These are phyloP conservation scores for Pulveroboletus sp. DNA, from an alignment of 768 basidiomycete genomes.

Conservation along the genomic window DNA sequence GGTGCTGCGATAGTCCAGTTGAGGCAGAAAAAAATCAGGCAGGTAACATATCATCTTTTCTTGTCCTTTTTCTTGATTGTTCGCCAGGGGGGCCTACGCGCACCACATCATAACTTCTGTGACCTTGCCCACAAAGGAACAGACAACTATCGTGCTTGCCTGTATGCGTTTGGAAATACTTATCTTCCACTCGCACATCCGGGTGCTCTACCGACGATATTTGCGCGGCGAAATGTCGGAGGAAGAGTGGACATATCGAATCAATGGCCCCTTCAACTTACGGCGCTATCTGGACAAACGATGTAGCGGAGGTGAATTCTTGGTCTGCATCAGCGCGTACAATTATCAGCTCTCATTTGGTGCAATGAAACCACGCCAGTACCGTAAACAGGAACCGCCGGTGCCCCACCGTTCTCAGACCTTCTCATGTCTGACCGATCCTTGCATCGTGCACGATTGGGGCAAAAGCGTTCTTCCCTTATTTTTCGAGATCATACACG, in stretches of 20 bases:
- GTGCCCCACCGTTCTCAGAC: slow-evolving; percentile 37
- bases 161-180: slow-evolving; percentile 50
- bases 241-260: slow-evolving; percentile 53
- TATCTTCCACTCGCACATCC: slow-evolving; percentile 48
- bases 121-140: slow-evolving; percentile 26
- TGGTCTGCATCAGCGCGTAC: slow-evolving; percentile 43
- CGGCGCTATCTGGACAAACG: slow-evolving; percentile 46
- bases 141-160: slow-evolving; percentile 33
- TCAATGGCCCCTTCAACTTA: slow-evolving; percentile 50
- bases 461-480: slow-evolving; percentile 42
- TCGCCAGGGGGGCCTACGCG: slow-evolving; percentile 47
- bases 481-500: slow-evolving; percentile 40
- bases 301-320: slow-evolving; percentile 46
- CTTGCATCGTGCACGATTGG: slow-evolving; percentile 36
- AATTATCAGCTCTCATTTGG: slow-evolving; percentile 43
- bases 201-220: slow-evolving; percentile 46
- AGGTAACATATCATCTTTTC: slow-evolving; percentile 15
- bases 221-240: slow-evolving; percentile 48
- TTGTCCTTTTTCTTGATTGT: not conserved
- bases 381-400: not conserved
- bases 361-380: slow-evolving; percentile 14
- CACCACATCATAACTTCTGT: slow-evolving; percentile 31
- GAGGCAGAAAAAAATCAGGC: slow-evolving; percentile 34
- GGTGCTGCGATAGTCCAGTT: slow-evolving; percentile 36
- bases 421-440: slow-evolving; percentile 48